Base-by-base conservation (phyloP, 495 filamentous ascomycete species). In the Daldinia vernicosa region DNA sequence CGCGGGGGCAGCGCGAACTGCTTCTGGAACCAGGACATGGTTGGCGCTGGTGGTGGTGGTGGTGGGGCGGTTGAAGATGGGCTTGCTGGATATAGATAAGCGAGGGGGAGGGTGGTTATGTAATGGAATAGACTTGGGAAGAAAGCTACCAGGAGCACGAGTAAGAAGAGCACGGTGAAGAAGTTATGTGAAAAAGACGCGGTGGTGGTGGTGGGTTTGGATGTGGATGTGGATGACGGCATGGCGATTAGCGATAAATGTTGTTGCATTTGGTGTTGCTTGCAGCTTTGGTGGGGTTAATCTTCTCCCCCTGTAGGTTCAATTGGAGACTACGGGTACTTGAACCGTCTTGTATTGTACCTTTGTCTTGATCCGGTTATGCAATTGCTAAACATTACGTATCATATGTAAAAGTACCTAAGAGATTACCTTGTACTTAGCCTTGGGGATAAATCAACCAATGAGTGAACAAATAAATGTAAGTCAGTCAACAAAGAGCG, bases 21-120 rank as follows among this genome's bases (percentile, higher is more conserved):
- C 77, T 93, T 95, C 78, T 97, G 94, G 69, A 81, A 84, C 93
- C 92, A 95, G 77, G 86, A 83, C 89, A 91, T 93, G 50, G 75
- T 84, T 24, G 70, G 32, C 28, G 67, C 45, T 28, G 57, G 19
- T 45, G 76, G 74, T 57, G 62, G 62, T 57, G 66, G 24, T 45
- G 71, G 26, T 63, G 67, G 62, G 71, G 12, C 27, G 61, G 70
- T 72, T 60, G 68, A 63, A 47, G 61, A 30, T 15, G 74, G 47
- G 64, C 71, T 50, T 40, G 37, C 39, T 33, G 72, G 56, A 50
- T 67, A 71, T 47, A 83, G 52, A 65, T 80, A 72, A 27, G 70
- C 54, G 54, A 84, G 77, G 19, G 86, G 81, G 58, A 84, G 71
- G 4, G 78, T 76, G 70, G 71, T 82, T 60, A 89, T 57, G 62